phyloP scores from a whole-genome alignment of 768 basidiomycete species.

The Fomitopsis pulvina region DNA sequence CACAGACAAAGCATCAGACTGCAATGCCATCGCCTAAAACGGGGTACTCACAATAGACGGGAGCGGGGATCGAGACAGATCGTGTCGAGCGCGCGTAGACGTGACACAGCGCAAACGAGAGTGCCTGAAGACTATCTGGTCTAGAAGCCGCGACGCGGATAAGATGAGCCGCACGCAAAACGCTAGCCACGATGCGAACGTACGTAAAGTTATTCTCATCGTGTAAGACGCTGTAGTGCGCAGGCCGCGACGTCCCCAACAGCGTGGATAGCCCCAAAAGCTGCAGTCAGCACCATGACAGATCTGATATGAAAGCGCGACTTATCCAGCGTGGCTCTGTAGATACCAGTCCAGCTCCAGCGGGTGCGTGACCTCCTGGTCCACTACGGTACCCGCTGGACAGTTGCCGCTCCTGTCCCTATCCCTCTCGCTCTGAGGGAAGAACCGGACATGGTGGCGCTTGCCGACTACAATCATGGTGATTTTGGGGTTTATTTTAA shows the following conservation, averaged over 20 bases:
- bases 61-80: constrained; percentile 77
- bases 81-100: constrained; percentile 77
- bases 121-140: constrained; percentile 59
- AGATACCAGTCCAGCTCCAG: constrained; percentile 76
- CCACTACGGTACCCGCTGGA: constrained; percentile 73
- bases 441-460: constrained; percentile 62
- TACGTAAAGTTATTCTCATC: constrained; percentile 61
- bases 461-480: constrained; percentile 81
- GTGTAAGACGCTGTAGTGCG: constrained; percentile 48
- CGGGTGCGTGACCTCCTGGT: constrained; percentile 62
- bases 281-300: constrained; percentile 6
- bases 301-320: neutral
- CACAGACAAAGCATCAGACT: neutral
- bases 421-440: constrained; percentile 38
- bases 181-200: constrained; percentile 10
- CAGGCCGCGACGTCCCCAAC: constrained; percentile 66
- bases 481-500: constrained; percentile 57
- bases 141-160: constrained; percentile 27
- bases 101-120: constrained; percentile 74
- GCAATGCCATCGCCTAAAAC: neutral
- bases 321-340: constrained; percentile 61
- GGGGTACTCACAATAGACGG: constrained; percentile 61
- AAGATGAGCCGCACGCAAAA: neutral
- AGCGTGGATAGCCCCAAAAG: constrained; percentile 24
- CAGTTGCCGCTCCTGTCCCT: constrained; percentile 68